Evolutionary conservation across 129 eudicot species (phyloP).

Genomic region (Dittrichia graveolens): DNA sequence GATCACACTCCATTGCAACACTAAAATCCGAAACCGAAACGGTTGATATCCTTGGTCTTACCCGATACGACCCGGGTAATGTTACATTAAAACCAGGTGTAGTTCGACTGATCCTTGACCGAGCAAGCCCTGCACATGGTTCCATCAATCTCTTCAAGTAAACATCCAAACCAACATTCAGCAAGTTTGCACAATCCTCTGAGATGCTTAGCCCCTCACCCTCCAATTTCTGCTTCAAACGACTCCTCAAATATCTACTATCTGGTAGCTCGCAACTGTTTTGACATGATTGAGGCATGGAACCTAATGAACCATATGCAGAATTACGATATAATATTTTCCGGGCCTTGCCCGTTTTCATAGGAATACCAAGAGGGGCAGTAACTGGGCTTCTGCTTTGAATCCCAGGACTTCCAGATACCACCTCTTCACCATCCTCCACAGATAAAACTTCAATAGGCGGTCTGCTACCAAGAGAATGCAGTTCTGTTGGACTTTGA

Average conservation of each 20-base stretch:
- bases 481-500: conserved; percentile 82
- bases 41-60: conserved; percentile 23
- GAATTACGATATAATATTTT: conserved; percentile 33
- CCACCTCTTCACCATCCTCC: conserved; percentile 97
- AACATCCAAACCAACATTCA: conserved; percentile 74
- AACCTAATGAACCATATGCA: background rate
- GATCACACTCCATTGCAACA: conserved; percentile 73
- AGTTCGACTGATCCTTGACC: conserved; percentile 42
- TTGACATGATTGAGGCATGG: conserved; percentile 44
- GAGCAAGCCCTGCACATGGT: conserved; percentile 61
- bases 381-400: conserved; percentile 80
- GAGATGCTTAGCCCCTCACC: conserved; percentile 58
- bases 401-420: conserved; percentile 55
- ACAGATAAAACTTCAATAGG: conserved; percentile 68
- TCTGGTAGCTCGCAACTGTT: conserved; percentile 60
- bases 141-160: conserved; percentile 76
- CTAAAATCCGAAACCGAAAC: conserved; percentile 64
- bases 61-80: conserved; percentile 30
- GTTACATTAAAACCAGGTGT: conserved; percentile 30
- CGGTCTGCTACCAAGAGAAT: conserved; percentile 83
- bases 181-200: conserved; percentile 54
- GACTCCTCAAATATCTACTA: conserved; percentile 51
- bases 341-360: conserved; percentile 47
- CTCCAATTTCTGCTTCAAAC: conserved; percentile 64
- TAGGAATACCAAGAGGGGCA: conserved; percentile 75